Conservation (phyloP, 768 basidiomycete genomes). For the Rhodotorula babjevae region DNA sequence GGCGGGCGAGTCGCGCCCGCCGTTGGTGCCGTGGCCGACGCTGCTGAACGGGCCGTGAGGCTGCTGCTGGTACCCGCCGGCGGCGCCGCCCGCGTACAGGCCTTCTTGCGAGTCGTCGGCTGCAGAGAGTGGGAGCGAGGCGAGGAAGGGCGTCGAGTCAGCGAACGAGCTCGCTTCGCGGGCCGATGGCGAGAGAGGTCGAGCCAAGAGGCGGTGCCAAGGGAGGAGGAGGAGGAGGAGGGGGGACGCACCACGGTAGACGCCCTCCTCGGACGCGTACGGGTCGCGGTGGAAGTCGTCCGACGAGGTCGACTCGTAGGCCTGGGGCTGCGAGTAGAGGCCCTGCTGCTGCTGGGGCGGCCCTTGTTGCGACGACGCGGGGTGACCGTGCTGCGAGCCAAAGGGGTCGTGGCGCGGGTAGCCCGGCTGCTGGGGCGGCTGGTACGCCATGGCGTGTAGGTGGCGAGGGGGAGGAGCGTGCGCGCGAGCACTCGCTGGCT, state of each 20-base stretch:
- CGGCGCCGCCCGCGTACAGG: constrained; percentile 12
- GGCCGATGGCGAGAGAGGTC: neutral
- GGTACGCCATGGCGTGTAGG: constrained; percentile 19
- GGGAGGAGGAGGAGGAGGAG: neutral
- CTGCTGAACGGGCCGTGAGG: constrained; percentile 22
- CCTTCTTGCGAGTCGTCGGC: constrained; percentile 34
- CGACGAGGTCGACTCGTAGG: constrained; percentile 11
- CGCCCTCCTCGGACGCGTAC: constrained; percentile 28
- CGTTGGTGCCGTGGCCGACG: neutral
- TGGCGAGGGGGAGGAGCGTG: too few species aligned
- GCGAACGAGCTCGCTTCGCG: neutral
- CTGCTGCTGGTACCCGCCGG: constrained; percentile 24
- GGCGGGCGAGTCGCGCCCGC: constrained; percentile 28
- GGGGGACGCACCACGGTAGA: constrained; percentile 3
- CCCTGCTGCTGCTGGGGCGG: too few species aligned
- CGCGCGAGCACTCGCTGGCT: too few species aligned
- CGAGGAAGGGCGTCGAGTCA: neutral
- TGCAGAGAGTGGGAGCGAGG: neutral
- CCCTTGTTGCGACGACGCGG: neutral
- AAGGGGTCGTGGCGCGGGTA: constrained; percentile 32
- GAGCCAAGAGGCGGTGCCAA: neutral
- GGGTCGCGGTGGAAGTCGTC: constrained; percentile 34
- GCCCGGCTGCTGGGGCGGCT: neutral
- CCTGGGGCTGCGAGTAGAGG: constrained; percentile 4
- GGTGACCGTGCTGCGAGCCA: constrained; percentile 22